phyloP scores from a whole-genome alignment of 1,284 basidiomycete species.

The Taiwanofungus camphoratus region DNA sequence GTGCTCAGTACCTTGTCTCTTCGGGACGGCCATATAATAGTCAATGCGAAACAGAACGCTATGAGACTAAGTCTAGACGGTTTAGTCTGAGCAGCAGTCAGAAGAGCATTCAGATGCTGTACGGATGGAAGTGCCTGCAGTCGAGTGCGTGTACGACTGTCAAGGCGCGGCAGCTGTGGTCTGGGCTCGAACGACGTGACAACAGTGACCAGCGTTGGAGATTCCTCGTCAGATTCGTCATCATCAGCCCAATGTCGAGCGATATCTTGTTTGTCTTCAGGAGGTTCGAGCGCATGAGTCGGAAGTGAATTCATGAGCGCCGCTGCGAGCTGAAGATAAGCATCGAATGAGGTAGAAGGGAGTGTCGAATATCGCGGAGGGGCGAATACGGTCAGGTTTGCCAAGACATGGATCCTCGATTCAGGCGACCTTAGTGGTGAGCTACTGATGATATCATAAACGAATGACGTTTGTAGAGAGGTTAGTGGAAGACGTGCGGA shows the following conservation, averaged over 20 bases:
- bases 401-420: conserved; percentile 50
- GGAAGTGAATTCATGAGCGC: conserved; percentile 51
- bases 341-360: conserved; percentile 37
- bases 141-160: conserved; percentile 51
- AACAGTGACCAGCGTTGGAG: conserved; percentile 29
- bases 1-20: conserved; percentile 48
- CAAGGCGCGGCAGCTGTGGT: conserved; percentile 36
- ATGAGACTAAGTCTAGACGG: conserved; percentile 41
- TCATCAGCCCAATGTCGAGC: conserved; percentile 27
- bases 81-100: conserved; percentile 34
- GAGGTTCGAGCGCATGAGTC: conserved; percentile 42
- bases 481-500: conserved; percentile 41
- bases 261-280: conserved; percentile 20
- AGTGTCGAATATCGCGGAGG: conserved; percentile 49
- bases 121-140: conserved; percentile 44
- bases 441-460: conserved; percentile 22
- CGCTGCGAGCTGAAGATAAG: conserved; percentile 51
- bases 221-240: conserved; percentile 40
- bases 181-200: conserved; percentile 32
- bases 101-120: conserved; percentile 46
- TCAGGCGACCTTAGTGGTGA: conserved; percentile 19
- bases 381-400: conserved; percentile 59
- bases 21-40: conserved; percentile 51
- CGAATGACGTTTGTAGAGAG: conserved; percentile 23
- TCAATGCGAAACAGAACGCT: conserved; percentile 48